Base-by-base conservation (phyloP, 306 rosid genomes). In the Ziziphus jujuba region DNA sequence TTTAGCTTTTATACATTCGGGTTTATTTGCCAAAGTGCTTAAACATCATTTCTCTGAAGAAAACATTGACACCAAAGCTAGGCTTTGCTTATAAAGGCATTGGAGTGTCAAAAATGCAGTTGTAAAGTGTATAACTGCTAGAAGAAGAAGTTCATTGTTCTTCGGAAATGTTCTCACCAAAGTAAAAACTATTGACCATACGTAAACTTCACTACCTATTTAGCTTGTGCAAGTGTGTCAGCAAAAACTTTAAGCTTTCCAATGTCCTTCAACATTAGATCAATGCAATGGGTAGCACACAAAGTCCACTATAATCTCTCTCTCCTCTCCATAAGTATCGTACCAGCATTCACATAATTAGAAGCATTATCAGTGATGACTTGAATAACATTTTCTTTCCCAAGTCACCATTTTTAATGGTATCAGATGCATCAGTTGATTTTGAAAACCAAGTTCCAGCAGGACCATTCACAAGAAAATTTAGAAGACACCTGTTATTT, bases 201-300 rank as follows among this genome's bases (percentile, higher is more conserved):
- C 2, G 44, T 43, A 17, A 20, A 62, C 20, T 48, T 43, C 9
- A 17, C 31, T 1, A 43, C 19, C 7, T 23, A 13, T 10, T 28
- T 62, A 43, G 35, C 67, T 8, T 13, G 21, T 19, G 0, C 4
- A n/a, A 14, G 38, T 2, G 67, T 24, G 9, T 13, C 12, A 2
- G 21, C 9, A 24, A 20, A 49, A 0, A 45, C 13, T 4, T 8
- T 22, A 0, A 62, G 0, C 12, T 62, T 62, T 22, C 33, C 50
- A 62, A 44, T 22, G 44, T 61, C 66, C 12, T 61, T 52, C 1
- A 61, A 10, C 23, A 61, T 61, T 13, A 61, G 11, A 47, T 64
- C 69, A 47, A 49, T 64, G 8, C 25, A 64, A 64, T 49, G 69
- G 16, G 45, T 25, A 2, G 58, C 69, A 64, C 24, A 64, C 3